Base-by-base conservation (phyloP, 345 rosid genomes). In the Durio zibethinus region DNA sequence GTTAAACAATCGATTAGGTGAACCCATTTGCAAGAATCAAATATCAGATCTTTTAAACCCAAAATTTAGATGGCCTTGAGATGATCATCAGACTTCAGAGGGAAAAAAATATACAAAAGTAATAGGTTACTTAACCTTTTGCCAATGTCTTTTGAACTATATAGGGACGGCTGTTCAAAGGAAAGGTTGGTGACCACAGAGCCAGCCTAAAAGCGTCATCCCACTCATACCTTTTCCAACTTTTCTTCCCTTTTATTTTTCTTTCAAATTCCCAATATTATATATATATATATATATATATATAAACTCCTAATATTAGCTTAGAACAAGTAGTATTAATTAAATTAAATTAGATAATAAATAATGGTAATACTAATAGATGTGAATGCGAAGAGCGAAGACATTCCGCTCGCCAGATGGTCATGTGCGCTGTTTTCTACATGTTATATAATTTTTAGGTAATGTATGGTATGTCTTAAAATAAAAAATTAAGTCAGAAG, bases 161-260 rank as follows among this genome's bases (percentile, higher is more conserved):
- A 25, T 12, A 25, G 7, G 74, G 40, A 61, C 33, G 76, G 47
- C 40, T 70, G 47, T 64, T 27, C 52, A 75, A 80, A 78, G 80
- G 54, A 43, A 36, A 16, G 25, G 85, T 47, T 73, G 81, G 85
- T 65, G 79, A 81, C 16, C 73, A 80, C 82, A 74, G 80, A 40
- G 78, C 83, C 97, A 92, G 89, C 90, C 89, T 83, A 87, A 90
- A 92, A 90, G 97, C 77, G 71, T 74, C 82, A 73, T 73, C 50
- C 79, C 68, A 78, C 84, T 82, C 83, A 27, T 40, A 21, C 43
- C n/a, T 80, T 77, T 61, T 77, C 67, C 15, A 27, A 36, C 56
- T 45, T 68, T 71, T 69, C 70, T 38, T 27, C 11, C 45, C 68
- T 57, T 76, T 57, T 56, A 25, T 40, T 73, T 36, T 25, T 10